Percentiles rank a stretch among this genome's conserved stretches.
Conservation (phyloP, 1,284 basidiomycete species). For the Pseudozyma flocculosa region DNA sequence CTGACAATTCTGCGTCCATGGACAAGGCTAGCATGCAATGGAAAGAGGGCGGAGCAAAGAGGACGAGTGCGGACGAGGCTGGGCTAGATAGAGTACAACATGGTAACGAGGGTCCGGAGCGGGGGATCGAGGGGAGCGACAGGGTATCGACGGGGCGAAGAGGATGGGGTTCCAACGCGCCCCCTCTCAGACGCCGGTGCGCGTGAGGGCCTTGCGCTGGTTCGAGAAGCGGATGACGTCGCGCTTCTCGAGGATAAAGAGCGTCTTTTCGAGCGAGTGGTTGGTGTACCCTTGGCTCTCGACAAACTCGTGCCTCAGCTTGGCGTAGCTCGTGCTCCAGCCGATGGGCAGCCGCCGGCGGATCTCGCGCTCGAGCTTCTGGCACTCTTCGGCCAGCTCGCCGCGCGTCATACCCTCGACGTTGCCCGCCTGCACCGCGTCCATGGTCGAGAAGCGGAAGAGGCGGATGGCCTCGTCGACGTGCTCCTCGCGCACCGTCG, state of each 20-base stretch:
- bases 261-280: conserved; percentile 86
- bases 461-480: conserved; percentile 97
- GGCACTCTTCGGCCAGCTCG: conserved; percentile 91
- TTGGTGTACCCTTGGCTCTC: conserved; percentile 71
- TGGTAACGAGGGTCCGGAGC: too few relatives aligned
- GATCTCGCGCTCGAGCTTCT: conserved; percentile 87
- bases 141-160: not conserved
- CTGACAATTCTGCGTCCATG: too few relatives aligned
- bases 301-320: conserved; percentile 91
- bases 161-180: not conserved
- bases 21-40: too few relatives aligned
- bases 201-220: conserved; percentile 52
- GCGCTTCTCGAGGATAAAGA: conserved; percentile 91
- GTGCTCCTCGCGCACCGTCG: conserved; percentile 85
- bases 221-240: conserved; percentile 85
- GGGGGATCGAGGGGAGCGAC: not conserved
- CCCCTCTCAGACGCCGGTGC: conserved; percentile 52
- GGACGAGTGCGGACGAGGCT: too few relatives aligned
- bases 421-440: conserved; percentile 89
- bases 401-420: conserved; percentile 89
- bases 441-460: conserved; percentile 99
- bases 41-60: too few relatives aligned
- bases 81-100: too few relatives aligned
- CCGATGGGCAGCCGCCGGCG: conserved; percentile 85
- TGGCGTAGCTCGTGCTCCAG: conserved; percentile 94